These are phyloP conservation scores for Penicillium sp. DNA, from an alignment of 2,329 filamentous ascomycete species.

Conservation along the genomic window DNA sequence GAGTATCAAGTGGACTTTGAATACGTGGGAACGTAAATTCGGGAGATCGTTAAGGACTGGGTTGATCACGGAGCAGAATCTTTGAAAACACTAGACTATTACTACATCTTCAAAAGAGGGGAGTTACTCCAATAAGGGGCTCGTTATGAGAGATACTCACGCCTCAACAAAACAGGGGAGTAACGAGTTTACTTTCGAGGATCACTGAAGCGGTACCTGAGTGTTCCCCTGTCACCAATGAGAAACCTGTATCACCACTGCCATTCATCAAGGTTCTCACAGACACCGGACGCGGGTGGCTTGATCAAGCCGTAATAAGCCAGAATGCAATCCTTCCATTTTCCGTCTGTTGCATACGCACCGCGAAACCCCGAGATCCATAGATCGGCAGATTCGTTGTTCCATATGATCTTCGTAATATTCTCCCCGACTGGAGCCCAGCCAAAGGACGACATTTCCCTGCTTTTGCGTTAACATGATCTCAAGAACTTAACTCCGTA, in stretches of 20 bases:
- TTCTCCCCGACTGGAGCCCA: constrained; percentile 3
- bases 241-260: constrained; percentile 2
- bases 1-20: not conserved
- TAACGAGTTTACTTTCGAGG: not conserved
- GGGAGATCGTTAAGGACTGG: not conserved
- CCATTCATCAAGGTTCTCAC: constrained; percentile 1
- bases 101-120: not conserved
- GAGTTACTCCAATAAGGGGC: not conserved
- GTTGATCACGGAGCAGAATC: not conserved
- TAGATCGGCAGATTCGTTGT: constrained; percentile 1
- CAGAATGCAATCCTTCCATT: constrained; percentile 4
- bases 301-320: not conserved
- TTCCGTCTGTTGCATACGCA: not conserved
- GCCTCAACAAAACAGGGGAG: not conserved
- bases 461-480: constrained; percentile 4
- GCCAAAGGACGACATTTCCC: constrained; percentile 4
- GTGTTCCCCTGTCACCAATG: not conserved
- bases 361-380: constrained; percentile 4
- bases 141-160: not conserved
- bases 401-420: constrained; percentile 5
- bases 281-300: not conserved
- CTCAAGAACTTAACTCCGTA: not conserved
- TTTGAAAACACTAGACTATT: not conserved
- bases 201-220: constrained; percentile 1
- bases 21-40: not conserved